phyloP scores from a whole-genome alignment of 2,329 filamentous ascomycete species.

The Harringtonia aguacate region DNA sequence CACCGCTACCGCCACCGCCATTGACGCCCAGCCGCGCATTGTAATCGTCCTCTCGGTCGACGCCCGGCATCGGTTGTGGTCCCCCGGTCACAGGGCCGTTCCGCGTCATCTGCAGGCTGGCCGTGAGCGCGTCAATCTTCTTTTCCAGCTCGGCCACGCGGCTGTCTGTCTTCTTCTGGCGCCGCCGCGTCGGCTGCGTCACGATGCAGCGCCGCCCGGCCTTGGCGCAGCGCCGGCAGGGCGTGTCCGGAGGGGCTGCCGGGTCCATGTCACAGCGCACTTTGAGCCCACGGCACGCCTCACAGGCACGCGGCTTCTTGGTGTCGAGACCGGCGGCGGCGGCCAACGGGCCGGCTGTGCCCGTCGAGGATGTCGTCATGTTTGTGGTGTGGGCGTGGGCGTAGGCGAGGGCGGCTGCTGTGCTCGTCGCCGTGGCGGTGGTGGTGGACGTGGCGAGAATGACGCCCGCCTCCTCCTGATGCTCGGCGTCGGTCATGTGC shows the following conservation, averaged over 20 bases:
- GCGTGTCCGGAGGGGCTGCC: conserved; percentile 41
- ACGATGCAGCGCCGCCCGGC: conserved; percentile 68
- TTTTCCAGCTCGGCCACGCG: conserved; percentile 83
- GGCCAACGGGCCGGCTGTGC: not conserved
- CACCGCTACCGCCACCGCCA: no score
- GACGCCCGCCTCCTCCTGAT: not conserved
- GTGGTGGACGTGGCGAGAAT: not conserved
- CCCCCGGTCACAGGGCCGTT: no score
- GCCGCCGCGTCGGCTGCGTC: conserved; percentile 63
- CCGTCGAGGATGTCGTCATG: no score
- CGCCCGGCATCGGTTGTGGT: no score
- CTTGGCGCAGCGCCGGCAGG: conserved; percentile 70
- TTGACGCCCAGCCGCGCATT: no score
- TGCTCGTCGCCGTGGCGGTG: not conserved
- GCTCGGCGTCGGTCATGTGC: not conserved
- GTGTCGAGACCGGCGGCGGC: conserved; percentile 27
- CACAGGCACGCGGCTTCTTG: conserved; percentile 62
- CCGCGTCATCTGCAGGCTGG: conserved; percentile 56
- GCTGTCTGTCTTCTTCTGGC: conserved; percentile 86
- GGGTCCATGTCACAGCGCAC: conserved; percentile 77
- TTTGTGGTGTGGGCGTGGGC: no score
- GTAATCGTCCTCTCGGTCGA: no score
- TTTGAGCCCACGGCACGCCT: conserved; percentile 65
- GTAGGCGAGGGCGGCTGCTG: not conserved
- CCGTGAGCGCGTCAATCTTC: conserved; percentile 83